Conservation (phyloP, 2,329 filamentous ascomycete species). For the Cordyceps farinosa region DNA sequence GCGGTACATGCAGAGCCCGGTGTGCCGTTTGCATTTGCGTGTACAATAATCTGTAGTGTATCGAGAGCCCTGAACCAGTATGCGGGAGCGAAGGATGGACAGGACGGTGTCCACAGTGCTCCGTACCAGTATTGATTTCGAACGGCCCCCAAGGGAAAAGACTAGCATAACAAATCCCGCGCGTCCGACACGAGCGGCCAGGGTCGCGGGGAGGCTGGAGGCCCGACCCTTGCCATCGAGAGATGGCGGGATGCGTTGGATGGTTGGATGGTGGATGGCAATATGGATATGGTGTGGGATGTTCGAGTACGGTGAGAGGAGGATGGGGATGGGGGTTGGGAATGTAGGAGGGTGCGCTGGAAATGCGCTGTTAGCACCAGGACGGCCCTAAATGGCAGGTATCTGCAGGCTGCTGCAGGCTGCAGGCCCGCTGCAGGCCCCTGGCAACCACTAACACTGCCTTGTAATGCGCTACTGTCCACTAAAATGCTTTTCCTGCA, state of each 20-base stretch:
- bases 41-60: neutral
- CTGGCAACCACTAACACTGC: neutral
- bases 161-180: neutral
- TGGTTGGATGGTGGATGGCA: neutral
- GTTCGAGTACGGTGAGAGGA: no score
- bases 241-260: neutral
- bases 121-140: neutral
- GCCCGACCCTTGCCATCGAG: conserved; percentile 8
- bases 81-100: neutral
- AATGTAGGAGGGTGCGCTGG: neutral
- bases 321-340: neutral
- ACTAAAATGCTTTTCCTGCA: neutral
- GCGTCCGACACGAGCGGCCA: neutral
- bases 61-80: neutral
- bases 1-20: neutral
- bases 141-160: neutral
- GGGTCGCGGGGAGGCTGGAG: conserved; percentile 5
- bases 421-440: neutral
- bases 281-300: neutral
- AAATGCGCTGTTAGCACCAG: neutral
- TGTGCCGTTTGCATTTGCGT: neutral
- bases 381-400: neutral
- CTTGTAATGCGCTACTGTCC: neutral
- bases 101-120: neutral
- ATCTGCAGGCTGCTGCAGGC: neutral